These are phyloP conservation scores for Ophiostoma novo-ulmi DNA, from an alignment of 2,329 filamentous ascomycete genomes.

Conservation along the genomic window DNA sequence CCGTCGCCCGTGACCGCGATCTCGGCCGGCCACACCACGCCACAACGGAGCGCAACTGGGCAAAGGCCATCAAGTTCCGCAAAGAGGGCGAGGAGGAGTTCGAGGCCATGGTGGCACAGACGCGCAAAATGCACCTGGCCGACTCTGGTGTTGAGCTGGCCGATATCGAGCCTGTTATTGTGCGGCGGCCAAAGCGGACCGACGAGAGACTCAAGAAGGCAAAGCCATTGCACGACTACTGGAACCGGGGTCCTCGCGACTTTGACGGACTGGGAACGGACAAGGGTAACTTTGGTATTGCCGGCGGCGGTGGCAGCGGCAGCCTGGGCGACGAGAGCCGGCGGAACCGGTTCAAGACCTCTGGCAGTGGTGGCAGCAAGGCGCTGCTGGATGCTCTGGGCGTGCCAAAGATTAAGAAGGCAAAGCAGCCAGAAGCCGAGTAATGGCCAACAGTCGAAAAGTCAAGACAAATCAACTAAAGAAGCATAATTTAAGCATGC, in stretches of 20 bases:
- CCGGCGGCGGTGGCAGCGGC: slow-evolving; percentile 1
- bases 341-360: slow-evolving; percentile 13
- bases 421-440: slow-evolving; percentile 10
- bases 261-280: not conserved
- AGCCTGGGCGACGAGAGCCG: slow-evolving; percentile 15
- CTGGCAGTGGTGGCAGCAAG: not conserved
- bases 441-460: not conserved
- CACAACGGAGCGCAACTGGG: slow-evolving; percentile 70
- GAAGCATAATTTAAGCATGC: not conserved
- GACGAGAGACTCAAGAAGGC: not conserved
- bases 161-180: slow-evolving; percentile 24
- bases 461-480: not conserved
- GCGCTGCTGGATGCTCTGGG: slow-evolving; percentile 20
- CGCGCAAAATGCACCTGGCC: slow-evolving; percentile 36
- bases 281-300: not conserved
- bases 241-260: slow-evolving; percentile 21
- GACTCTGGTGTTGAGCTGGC: slow-evolving; percentile 28
- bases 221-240: slow-evolving; percentile 26
- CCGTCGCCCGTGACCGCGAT: slow-evolving; percentile 61
- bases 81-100: slow-evolving; percentile 61
- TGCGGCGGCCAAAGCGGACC: slow-evolving; percentile 16
- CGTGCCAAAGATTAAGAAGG: slow-evolving; percentile 18
- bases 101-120: slow-evolving; percentile 55
- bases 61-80: slow-evolving; percentile 76
- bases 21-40: slow-evolving; percentile 58